Percentiles rank a stretch among this genome's conserved stretches.
Evolutionary conservation across 2,329 filamentous ascomycete genomes (phyloP).

Genomic region (Pseudopithomyces chartarum): DNA sequence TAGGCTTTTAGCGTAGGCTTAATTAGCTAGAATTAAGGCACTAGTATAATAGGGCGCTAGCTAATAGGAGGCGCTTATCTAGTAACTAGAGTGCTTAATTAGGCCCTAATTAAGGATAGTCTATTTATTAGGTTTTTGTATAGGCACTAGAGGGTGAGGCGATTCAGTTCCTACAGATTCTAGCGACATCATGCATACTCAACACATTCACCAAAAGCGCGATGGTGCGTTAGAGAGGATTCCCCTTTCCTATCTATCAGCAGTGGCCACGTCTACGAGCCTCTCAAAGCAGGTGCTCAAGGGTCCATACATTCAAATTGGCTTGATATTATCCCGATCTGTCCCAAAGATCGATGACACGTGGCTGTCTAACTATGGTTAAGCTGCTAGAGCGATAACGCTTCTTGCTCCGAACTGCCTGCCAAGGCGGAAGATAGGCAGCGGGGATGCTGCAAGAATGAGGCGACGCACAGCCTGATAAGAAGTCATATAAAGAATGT

Average conservation of each 20-base stretch:
- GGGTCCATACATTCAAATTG: slow-evolving; percentile 1
- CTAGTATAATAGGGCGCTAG: too few relatives aligned
- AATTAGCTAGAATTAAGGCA: too few relatives aligned
- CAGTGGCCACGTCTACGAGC: slow-evolving; percentile 1
- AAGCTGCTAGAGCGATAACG: not conserved
- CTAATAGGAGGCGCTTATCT: too few relatives aligned
- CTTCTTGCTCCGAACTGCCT: slow-evolving; percentile 3
- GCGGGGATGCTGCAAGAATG: slow-evolving; percentile 1
- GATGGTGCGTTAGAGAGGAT: not conserved
- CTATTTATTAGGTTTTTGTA: slow-evolving; percentile 19
- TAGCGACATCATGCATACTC: not conserved
- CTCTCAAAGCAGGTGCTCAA: not conserved
- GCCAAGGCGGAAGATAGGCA: not conserved
- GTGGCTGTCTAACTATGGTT: slow-evolving; percentile 4
- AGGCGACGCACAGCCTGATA: slow-evolving; percentile 2
- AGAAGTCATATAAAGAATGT: slow-evolving; percentile 1
- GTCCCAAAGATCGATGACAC: not conserved
- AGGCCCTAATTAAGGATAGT: too few relatives aligned
- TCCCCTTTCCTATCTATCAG: not conserved
- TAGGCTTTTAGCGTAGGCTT: too few relatives aligned
- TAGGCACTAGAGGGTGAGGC: slow-evolving; percentile 1
- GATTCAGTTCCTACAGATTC: not conserved
- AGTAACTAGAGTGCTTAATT: not conserved
- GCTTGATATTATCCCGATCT: not conserved
- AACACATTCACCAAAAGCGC: not conserved